Evolutionary conservation across 352 stramenopile genomes (phyloP).

Genomic region (Phytophthora nicotianae): DNA sequence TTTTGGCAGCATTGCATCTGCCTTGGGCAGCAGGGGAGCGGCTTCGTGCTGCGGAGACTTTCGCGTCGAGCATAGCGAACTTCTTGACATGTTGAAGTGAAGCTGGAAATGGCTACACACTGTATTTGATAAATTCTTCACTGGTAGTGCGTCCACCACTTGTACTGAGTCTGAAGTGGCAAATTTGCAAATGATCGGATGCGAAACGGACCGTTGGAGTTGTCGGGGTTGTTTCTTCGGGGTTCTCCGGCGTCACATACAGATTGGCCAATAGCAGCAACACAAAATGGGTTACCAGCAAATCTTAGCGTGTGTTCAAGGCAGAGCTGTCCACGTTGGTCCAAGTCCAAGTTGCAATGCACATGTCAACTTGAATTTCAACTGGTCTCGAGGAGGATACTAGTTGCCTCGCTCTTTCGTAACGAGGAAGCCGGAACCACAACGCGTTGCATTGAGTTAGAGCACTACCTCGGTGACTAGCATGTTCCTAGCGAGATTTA

Average conservation of each 20-base stretch:
- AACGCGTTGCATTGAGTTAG: too few relatives aligned
- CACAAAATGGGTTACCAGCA: conserved; percentile 27
- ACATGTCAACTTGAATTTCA: too few relatives aligned
- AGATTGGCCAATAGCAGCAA: conserved; percentile 16
- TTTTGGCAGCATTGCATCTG: conserved; percentile 17
- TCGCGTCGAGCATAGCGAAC: conserved; percentile 5
- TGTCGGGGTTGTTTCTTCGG: background rate
- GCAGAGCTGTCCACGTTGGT: background rate
- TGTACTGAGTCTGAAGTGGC: conserved; percentile 3
- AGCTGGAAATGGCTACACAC: conserved; percentile 16
- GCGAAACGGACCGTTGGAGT: conserved; percentile 16
- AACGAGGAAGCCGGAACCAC: background rate
- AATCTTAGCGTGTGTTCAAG: conserved; percentile 18
- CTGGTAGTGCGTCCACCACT: background rate
- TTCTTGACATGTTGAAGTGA: conserved; percentile 29
- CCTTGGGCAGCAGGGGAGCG: conserved; percentile 21
- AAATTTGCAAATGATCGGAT: conserved; percentile 20
- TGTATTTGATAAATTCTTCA: conserved; percentile 10
- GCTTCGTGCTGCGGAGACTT: conserved; percentile 16
- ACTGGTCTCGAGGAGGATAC: too few relatives aligned
- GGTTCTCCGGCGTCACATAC: conserved; percentile 14
- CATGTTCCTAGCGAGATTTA: too few relatives aligned
- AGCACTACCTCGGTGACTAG: too few relatives aligned
- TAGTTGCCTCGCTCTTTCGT: background rate
- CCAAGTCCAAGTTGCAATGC: conserved; percentile 21